A percentile compares a stretch with the other conserved stretches of the same genome.
Evolutionary conservation across 2,329 filamentous ascomycete genomes (phyloP).

Genomic region (Stemphylium beticola): DNA sequence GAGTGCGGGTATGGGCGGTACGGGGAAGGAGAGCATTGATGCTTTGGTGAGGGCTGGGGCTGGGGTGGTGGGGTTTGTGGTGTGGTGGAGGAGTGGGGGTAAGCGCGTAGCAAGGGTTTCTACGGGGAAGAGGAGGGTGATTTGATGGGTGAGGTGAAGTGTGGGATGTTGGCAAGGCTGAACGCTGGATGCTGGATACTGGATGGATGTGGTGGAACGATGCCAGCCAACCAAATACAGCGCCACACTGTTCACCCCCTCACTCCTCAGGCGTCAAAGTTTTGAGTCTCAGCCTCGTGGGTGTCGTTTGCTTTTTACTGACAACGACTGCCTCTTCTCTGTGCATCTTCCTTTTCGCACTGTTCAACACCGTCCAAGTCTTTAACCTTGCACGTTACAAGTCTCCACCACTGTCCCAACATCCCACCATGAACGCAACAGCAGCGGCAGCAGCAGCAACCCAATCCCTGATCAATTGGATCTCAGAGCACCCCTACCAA

Average conservation of each 20-base stretch:
- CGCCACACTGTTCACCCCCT: neutral
- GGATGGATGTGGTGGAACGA: neutral
- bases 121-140: no score
- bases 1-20: neutral
- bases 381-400: neutral
- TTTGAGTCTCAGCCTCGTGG: neutral
- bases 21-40: neutral
- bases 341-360: neutral
- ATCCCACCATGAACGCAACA: constrained; percentile 1
- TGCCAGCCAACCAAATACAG: constrained; percentile 7
- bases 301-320: neutral
- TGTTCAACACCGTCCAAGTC: neutral
- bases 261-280: neutral
- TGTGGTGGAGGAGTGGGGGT: neutral
- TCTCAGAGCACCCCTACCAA: constrained; percentile 32
- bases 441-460: neutral
- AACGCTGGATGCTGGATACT: neutral
- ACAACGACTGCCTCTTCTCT: neutral
- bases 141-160: no score
- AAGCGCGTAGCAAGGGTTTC: neutral
- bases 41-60: neutral
- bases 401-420: neutral
- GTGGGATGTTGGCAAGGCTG: neutral
- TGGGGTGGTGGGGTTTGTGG: neutral
- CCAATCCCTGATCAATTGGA: constrained; percentile 23